These are phyloP conservation scores for Trichophyton rubrum DNA, from an alignment of 2,329 filamentous ascomycete species.

Conservation along the genomic window DNA sequence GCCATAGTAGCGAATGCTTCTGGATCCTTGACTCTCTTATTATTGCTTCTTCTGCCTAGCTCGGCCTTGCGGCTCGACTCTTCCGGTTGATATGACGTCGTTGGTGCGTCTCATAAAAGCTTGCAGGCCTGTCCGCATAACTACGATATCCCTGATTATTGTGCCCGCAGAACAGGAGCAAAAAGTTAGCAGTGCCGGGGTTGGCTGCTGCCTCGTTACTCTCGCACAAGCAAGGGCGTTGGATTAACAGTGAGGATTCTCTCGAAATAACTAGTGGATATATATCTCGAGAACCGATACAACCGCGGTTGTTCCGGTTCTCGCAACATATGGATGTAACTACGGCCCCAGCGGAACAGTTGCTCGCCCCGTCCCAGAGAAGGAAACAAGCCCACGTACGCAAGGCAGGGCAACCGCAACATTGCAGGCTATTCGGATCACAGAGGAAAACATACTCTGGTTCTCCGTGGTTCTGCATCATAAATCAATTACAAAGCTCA, in stretches of 20 bases:
- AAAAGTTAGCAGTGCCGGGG: background rate
- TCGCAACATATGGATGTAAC: too few species aligned
- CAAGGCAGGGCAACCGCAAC: too few species aligned
- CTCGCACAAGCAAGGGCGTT: too few species aligned
- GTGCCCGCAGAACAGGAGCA: background rate
- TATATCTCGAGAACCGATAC: too few species aligned
- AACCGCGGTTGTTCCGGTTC: too few species aligned
- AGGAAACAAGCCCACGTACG: too few species aligned
- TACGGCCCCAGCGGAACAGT: too few species aligned
- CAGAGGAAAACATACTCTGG: background rate
- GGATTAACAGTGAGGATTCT: too few species aligned
- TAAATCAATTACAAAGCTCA: background rate
- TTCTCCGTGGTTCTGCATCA: background rate
- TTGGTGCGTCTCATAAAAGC: background rate
- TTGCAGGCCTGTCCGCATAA: background rate
- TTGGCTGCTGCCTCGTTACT: too few species aligned
- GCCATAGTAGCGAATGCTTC: background rate
- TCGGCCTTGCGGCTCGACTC: background rate
- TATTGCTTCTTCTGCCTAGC: background rate
- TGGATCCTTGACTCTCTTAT: background rate
- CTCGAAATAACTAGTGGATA: too few species aligned
- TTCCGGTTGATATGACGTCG: background rate
- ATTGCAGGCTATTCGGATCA: background rate
- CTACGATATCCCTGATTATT: background rate
- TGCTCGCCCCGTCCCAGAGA: too few species aligned